Base-by-base conservation (phyloP, 2,329 filamentous ascomycete genomes). In the Xylariales sp. region DNA sequence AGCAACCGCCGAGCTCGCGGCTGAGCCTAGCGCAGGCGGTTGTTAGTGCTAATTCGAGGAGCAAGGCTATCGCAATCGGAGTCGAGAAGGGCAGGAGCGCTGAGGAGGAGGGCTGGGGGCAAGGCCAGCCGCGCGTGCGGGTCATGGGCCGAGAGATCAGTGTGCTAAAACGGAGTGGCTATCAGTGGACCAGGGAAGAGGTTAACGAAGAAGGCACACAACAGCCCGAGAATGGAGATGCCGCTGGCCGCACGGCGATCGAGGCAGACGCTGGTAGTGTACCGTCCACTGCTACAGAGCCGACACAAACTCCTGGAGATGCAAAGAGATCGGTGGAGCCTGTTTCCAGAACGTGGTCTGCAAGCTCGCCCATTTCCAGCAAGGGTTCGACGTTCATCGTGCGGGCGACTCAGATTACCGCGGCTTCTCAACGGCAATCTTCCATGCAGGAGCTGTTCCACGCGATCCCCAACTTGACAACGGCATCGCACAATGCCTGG, bases 1-100 rank as follows among this genome's bases (percentile, higher is more conserved):
- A 86, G 48, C 89, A 95, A 56, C 88, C 88, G 4, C 70, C 83
- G 4, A 93, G 86, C n/a, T 91, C 87, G 55, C 73, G 87, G 32
- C 65, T 95, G 15, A 94, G 88, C 54, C 66, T 95, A 15, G 86
- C 83, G 0, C 88, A 95, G 59, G 88, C 86, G 1, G 81, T 93
- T 2, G 85, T 94, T 13, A 90, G 86, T 55, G 80, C 81, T 19
- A 93, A 91, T 54, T 88, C 85, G 43, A 76, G 81, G 46, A 79
- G 77, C 24, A 90, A 90, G 61, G 88, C 88, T 8, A 72, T 82
- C 19, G 84, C 76, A 45, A 63, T 95, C 20, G 88, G 88, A 0
- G 66, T 95, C 15, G 79, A 85, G 44, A 76, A 70, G 35, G 77
- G 78, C 0, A 69, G 73, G 6, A 73, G 72, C 25, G 83, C 80